Percentiles rank a stretch among this genome's conserved stretches.
phyloP scores from a whole-genome alignment of 306 rosid species.

The Canavalia gladiata region DNA sequence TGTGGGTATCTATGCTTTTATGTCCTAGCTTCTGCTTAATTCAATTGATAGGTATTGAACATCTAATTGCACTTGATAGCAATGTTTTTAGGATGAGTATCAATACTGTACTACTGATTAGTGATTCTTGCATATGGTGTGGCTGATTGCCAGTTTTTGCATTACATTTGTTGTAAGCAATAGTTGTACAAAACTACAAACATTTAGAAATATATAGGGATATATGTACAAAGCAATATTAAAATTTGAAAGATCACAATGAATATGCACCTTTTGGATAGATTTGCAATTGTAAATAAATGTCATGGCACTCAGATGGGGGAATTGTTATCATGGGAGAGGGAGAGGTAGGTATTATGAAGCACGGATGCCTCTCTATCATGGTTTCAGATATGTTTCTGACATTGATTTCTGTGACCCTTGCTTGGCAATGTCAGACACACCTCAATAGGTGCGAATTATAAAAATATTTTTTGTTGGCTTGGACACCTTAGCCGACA shows the following conservation, averaged over 20 bases:
- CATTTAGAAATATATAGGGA: neutral
- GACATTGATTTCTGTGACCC: too few relatives aligned
- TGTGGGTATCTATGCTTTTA: neutral
- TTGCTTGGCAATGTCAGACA: too few relatives aligned
- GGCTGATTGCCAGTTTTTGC: slow-evolving; percentile 30
- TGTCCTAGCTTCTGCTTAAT: slow-evolving; percentile 3
- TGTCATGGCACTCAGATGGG: slow-evolving; percentile 4
- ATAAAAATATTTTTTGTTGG: too few relatives aligned
- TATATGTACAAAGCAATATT: neutral
- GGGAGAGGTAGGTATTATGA: neutral
- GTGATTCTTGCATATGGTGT: neutral
- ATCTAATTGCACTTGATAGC: slow-evolving; percentile 8
- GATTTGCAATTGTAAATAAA: neutral
- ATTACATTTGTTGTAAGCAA: slow-evolving; percentile 5
- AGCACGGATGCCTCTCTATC: too few relatives aligned
- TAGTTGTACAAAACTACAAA: neutral
- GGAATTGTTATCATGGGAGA: neutral
- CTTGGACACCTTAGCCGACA: too few relatives aligned
- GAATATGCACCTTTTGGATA: neutral
- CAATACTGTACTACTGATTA: neutral
- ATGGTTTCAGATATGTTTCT: too few relatives aligned
- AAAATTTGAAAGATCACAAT: neutral
- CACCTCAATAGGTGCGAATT: too few relatives aligned
- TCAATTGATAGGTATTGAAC: slow-evolving; percentile 14
- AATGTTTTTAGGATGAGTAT: neutral